phyloP scores from a whole-genome alignment of 495 filamentous ascomycete genomes.

The Amorphotheca resinae region DNA sequence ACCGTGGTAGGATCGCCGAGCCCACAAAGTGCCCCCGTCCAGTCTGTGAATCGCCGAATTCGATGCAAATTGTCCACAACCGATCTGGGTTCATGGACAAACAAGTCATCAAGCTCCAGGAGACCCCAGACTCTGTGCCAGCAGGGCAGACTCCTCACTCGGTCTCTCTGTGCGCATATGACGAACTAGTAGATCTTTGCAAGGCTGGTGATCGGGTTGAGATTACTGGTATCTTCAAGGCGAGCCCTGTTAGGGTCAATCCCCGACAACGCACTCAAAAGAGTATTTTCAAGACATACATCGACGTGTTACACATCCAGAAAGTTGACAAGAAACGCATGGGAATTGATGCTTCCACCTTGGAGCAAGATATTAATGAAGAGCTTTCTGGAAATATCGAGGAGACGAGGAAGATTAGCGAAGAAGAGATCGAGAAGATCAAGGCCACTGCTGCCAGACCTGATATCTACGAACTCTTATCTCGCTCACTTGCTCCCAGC shows the following conservation, averaged over 20 bases:
- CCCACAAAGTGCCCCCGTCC: slow-evolving; percentile 79
- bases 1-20: slow-evolving; percentile 91
- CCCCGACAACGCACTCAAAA: slow-evolving; percentile 87
- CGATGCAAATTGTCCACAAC: slow-evolving; percentile 97
- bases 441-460: slow-evolving; percentile 64
- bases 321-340: slow-evolving; percentile 91
- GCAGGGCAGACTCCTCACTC: slow-evolving; percentile 98
- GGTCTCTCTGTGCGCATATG: slow-evolving; percentile 90
- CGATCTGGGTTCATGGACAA: slow-evolving; percentile 92
- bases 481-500: slow-evolving; percentile 84
- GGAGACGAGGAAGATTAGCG: slow-evolving; percentile 67
- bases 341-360: slow-evolving; percentile 79
- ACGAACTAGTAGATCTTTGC: slow-evolving; percentile 93
- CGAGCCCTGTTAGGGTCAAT: slow-evolving; percentile 89
- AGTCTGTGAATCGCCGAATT: slow-evolving; percentile 76
- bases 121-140: slow-evolving; percentile 88
- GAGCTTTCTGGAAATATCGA: slow-evolving; percentile 63
- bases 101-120: slow-evolving; percentile 97
- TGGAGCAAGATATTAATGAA: slow-evolving; percentile 73
- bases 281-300: slow-evolving; percentile 92
- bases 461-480: slow-evolving; percentile 88
- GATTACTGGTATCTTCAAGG: slow-evolving; percentile 93
- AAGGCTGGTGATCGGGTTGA: slow-evolving; percentile 95
- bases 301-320: slow-evolving; percentile 90
- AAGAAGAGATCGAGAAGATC: slow-evolving; percentile 90